Conservation (phyloP, 257 asterid species). For the Penstemon davidsonii region DNA sequence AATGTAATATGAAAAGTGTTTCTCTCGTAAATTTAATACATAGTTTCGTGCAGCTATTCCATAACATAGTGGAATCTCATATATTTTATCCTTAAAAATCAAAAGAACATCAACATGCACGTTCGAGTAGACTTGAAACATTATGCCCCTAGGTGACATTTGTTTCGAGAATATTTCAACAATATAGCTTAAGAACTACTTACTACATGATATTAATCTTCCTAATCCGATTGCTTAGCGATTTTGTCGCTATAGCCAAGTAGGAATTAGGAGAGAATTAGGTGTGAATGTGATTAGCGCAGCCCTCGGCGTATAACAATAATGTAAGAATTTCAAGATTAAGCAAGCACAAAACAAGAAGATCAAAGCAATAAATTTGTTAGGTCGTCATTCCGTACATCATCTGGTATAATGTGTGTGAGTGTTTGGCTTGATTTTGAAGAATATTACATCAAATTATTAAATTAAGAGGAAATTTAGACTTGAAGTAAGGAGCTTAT, state of each 20-base stretch:
- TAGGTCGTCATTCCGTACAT: conserved; percentile 6
- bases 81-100: too few species aligned
- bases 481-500: conserved; percentile 16
- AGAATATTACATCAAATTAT: not conserved
- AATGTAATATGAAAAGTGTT: too few species aligned
- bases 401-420: not conserved
- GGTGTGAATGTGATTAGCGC: conserved; percentile 26
- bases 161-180: conserved; percentile 4
- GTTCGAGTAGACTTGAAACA: too few species aligned
- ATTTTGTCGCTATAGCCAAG: conserved; percentile 15
- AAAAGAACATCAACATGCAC: too few species aligned
- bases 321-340: conserved; percentile 2
- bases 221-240: conserved; percentile 28
- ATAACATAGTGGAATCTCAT: too few species aligned
- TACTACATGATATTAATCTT: not conserved
- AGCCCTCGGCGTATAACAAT: conserved; percentile 15
- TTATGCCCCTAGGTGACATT: not conserved
- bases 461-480: not conserved
- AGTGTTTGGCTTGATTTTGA: not conserved
- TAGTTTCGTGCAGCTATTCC: too few species aligned
- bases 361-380: conserved; percentile 12
- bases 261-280: not conserved
- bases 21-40: too few species aligned
- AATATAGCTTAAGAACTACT: too few species aligned
- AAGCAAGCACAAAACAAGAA: conserved; percentile 23